Evolutionary conservation across 768 basidiomycete species (phyloP).

Genomic region (Leccinum imitatum): DNA sequence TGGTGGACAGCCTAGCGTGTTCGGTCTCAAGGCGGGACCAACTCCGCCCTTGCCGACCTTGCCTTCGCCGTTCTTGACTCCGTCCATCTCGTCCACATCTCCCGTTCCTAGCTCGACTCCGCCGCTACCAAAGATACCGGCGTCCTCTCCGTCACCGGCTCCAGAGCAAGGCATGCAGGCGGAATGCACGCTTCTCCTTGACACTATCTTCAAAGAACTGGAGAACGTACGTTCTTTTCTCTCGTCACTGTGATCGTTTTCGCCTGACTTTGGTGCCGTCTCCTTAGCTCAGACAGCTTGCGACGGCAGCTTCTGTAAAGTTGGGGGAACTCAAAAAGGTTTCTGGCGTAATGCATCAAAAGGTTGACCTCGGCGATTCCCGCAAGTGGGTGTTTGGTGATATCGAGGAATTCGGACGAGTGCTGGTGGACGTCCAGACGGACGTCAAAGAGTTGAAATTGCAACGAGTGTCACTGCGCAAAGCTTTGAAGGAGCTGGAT

Average conservation of each 20-base stretch:
- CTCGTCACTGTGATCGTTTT: not conserved
- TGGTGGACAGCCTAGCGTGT: conserved; percentile 12
- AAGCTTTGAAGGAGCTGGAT: conserved; percentile 54
- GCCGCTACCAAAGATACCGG: not conserved
- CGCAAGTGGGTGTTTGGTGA: conserved; percentile 58
- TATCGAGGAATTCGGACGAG: conserved; percentile 46
- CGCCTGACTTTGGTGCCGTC: not conserved
- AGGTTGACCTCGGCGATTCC: conserved; percentile 45
- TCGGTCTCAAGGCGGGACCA: conserved; percentile 3
- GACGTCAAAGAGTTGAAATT: conserved; percentile 54
- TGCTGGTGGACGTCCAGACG: conserved; percentile 37
- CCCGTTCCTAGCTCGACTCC: conserved; percentile 7
- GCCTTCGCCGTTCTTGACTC: conserved; percentile 3
- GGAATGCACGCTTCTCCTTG: conserved; percentile 55
- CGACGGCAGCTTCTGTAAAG: conserved; percentile 38
- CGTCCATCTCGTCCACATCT: not conserved
- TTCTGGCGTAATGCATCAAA: conserved; percentile 38
- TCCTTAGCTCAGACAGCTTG: conserved; percentile 46
- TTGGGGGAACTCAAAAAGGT: conserved; percentile 38
- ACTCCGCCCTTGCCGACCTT: conserved; percentile 1
- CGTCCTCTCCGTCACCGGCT: conserved; percentile 17
- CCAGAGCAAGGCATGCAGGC: conserved; percentile 66
- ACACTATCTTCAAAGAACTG: conserved; percentile 50
- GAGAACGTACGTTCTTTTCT: conserved; percentile 47
- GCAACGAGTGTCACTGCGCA: conserved; percentile 39